A percentile compares a stretch with the other conserved stretches of the same genome.
Evolutionary conservation across 208 protist genomes (phyloP).

Genomic region (Plasmodiophora brassicae): DNA sequence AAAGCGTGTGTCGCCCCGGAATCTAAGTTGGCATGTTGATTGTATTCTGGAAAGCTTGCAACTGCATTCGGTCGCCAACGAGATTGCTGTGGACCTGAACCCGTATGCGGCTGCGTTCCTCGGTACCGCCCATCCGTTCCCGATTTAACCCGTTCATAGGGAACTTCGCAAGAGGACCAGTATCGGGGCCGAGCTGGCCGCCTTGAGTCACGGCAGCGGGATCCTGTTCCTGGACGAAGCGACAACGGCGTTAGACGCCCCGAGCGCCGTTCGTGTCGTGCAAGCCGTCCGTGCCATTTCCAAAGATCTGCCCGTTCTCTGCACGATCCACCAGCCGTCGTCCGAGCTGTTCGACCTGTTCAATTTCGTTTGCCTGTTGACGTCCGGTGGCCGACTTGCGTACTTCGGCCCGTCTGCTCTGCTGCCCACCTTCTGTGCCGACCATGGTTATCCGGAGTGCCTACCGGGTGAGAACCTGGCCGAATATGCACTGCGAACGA

Average conservation of each 20-base stretch:
- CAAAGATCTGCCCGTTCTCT: not conserved
- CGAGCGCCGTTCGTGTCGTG: not conserved
- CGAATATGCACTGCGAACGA: not conserved
- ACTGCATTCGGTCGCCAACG: not conserved
- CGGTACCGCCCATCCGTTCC: not conserved
- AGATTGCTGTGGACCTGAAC: not conserved
- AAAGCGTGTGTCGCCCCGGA: not conserved
- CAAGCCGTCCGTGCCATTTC: not conserved
- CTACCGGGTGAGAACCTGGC: constrained; percentile 12
- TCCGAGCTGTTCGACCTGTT: not conserved
- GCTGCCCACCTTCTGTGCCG: not conserved
- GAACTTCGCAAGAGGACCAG: not conserved
- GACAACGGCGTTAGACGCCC: not conserved
- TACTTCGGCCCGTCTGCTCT: not conserved
- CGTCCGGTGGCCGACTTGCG: not conserved
- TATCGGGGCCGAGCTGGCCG: not conserved
- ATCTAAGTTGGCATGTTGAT: not conserved
- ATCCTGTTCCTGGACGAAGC: constrained; percentile 4
- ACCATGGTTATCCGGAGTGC: not conserved
- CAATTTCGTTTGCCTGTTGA: not conserved
- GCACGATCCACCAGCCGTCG: constrained; percentile 19
- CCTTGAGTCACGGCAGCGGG: not conserved
- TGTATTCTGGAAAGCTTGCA: not conserved
- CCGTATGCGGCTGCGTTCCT: not conserved
- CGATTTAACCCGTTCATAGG: not conserved